Conservation (phyloP, 2,329 filamentous ascomycete genomes). For the Geosmithia morbida region DNA sequence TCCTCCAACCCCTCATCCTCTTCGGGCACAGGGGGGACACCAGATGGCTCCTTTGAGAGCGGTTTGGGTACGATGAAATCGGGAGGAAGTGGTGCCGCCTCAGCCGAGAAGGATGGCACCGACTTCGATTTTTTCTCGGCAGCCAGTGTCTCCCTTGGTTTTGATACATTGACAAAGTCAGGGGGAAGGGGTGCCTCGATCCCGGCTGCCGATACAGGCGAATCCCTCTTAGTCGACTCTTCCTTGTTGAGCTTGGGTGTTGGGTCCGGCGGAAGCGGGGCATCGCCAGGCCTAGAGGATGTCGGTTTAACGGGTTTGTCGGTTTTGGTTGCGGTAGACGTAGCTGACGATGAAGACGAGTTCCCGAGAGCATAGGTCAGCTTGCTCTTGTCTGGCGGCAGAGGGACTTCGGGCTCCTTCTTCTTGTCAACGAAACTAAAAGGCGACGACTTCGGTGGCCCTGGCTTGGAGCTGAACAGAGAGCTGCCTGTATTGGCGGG, state of each 20-base stretch:
- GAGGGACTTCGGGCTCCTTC: constrained; percentile 21
- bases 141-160: background rate
- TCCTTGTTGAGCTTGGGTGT: constrained; percentile 7
- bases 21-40: background rate
- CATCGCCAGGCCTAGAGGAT: constrained; percentile 13
- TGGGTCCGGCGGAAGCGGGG: constrained; percentile 29
- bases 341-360: constrained; percentile 35
- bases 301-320: constrained; percentile 14
- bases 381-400: constrained; percentile 44
- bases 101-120: background rate
- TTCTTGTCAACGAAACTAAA: constrained; percentile 10
- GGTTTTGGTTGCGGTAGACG: constrained; percentile 17
- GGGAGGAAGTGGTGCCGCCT: background rate
- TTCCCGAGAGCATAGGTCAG: constrained; percentile 31
- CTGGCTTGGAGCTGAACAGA: constrained; percentile 10
- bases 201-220: constrained; percentile 8
- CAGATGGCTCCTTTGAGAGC: background rate
- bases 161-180: constrained; percentile 11
- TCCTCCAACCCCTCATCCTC: constrained; percentile 7
- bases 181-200: constrained; percentile 16
- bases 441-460: constrained; percentile 5
- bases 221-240: background rate
- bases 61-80: background rate
- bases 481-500: constrained; percentile 3
- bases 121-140: background rate